These are phyloP conservation scores for Alloascoidea africana DNA, from an alignment of 805 yeast species.

Conservation along the genomic window DNA sequence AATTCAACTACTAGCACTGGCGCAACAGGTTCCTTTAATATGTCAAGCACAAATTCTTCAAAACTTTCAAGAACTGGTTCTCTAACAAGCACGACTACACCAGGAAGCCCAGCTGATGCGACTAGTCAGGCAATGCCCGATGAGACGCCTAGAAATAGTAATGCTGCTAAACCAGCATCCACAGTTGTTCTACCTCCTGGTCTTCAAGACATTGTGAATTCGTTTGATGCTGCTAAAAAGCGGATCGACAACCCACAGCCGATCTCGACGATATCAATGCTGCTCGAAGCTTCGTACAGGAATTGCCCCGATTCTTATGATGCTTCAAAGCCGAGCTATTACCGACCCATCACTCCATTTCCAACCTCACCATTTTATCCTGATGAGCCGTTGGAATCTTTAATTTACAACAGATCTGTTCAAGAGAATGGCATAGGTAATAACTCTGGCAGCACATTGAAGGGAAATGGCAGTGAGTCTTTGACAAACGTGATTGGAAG, in stretches of 20 bases:
- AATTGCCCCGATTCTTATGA: slow-evolving; percentile 92
- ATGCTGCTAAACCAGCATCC: neutral
- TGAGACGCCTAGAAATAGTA: neutral
- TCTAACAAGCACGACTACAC: neutral
- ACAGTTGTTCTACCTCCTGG: slow-evolving; percentile 21
- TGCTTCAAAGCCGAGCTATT: slow-evolving; percentile 68
- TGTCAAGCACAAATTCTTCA: no score
- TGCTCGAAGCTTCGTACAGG: slow-evolving; percentile 63
- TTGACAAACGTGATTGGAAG: slow-evolving; percentile 33
- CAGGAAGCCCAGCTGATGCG: neutral
- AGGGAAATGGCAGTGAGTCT: neutral
- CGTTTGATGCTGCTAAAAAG: slow-evolving; percentile 23
- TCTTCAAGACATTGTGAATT: slow-evolving; percentile 20
- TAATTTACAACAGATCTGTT: no score
- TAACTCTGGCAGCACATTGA: neutral
- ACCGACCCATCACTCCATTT: slow-evolving; percentile 68
- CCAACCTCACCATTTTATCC: slow-evolving; percentile 89
- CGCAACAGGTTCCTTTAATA: no score
- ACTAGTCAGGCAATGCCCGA: no score
- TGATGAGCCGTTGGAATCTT: slow-evolving; percentile 39
- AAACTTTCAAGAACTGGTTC: neutral
- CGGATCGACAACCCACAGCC: slow-evolving; percentile 38
- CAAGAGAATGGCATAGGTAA: neutral
- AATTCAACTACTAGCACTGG: no score
- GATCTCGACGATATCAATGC: slow-evolving; percentile 35